Evolutionary conservation across 2,329 filamentous ascomycete species (phyloP), one percentile per base, ranked within the genome.

Genomic region (Allantophomopsis cytisporea): DNA sequence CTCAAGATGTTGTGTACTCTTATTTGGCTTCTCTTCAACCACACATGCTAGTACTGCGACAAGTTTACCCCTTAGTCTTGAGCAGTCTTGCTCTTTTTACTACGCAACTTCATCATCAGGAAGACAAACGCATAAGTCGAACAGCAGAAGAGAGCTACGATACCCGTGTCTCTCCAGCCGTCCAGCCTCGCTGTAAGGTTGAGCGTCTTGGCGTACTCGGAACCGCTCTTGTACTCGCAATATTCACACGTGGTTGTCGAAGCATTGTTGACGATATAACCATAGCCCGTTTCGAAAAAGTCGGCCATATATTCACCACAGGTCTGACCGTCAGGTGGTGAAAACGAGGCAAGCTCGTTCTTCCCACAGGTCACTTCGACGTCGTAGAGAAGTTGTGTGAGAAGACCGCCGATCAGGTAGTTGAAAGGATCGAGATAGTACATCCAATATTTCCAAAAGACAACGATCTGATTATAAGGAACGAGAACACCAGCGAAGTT

Each of bases 91-190:
- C 60, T 65, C 45, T 58, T 61, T 53, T 66, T 68, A 30, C 60
- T 67, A 41, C 65, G 51, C 33, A 67, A 45, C 51, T 66, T 68
- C 64, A 66, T 68, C 57, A 67, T 60, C 17, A 63, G 31, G 45
- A 61, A 66, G 1, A 68, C 64, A 39, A 63, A 41, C 5, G 48
- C 57, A 43, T 68, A 68, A 2, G 57, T 59, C 2, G 52, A 54
- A 38, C 63, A 47, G 33, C 57, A 63, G 45, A 65, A 66, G 2
- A 66, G 44, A 3, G 59, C 62, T 7, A 61, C 61, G 33, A 67
- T 65, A 2, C 52, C 79, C 0, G 73, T 72, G 54, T 83, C 66
- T 37, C 80, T 65, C 80, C 80, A 84, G 0, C 75, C 78, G 47
- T 75, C 76, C 43, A 65, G 72, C 46, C 80, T 73, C 4, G 73